These are phyloP conservation scores for Pseudohyphozyma bogoriensis DNA, from an alignment of 768 basidiomycete species.

Conservation along the genomic window DNA sequence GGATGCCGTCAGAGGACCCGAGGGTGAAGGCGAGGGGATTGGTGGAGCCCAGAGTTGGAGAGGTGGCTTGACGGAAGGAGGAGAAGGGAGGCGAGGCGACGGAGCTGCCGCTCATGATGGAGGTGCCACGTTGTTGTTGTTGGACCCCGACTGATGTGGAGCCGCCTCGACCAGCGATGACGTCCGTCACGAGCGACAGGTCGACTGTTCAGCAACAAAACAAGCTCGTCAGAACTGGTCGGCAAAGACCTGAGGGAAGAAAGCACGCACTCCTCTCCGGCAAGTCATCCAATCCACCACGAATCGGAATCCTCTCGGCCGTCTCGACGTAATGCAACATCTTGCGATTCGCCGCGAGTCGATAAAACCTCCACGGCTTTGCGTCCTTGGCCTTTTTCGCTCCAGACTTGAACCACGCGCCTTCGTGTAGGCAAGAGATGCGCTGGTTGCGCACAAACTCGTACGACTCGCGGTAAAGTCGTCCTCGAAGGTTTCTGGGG, in stretches of 20 bases:
- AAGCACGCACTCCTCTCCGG: conserved; percentile 52
- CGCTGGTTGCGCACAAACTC: conserved; percentile 83
- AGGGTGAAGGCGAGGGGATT: conserved; percentile 63
- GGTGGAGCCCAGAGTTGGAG: conserved; percentile 37
- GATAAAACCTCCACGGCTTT: conserved; percentile 75
- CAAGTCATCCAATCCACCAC: conserved; percentile 73
- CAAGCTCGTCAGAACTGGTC: too few relatives aligned
- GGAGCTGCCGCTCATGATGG: conserved; percentile 45
- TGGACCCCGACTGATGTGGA: background rate
- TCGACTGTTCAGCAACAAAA: conserved; percentile 50
- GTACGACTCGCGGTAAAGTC: conserved; percentile 78
- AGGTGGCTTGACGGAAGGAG: conserved; percentile 43
- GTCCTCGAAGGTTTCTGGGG: conserved; percentile 64
- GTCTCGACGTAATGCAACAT: conserved; percentile 28
- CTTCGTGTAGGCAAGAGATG: conserved; percentile 75
- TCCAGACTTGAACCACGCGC: conserved; percentile 66
- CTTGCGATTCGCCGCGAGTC: conserved; percentile 48
- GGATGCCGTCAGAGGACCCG: conserved; percentile 51
- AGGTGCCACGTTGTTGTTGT: background rate
- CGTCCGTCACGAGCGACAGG: conserved; percentile 64
- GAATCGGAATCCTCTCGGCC: conserved; percentile 53
- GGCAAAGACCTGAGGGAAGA: too few relatives aligned
- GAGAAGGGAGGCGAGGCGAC: conserved; percentile 37
- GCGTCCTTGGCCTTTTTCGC: background rate
- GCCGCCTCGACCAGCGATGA: conserved; percentile 52